Base-by-base conservation (phyloP, 1,284 basidiomycete species). In the Hypsizygus ulmarius region DNA sequence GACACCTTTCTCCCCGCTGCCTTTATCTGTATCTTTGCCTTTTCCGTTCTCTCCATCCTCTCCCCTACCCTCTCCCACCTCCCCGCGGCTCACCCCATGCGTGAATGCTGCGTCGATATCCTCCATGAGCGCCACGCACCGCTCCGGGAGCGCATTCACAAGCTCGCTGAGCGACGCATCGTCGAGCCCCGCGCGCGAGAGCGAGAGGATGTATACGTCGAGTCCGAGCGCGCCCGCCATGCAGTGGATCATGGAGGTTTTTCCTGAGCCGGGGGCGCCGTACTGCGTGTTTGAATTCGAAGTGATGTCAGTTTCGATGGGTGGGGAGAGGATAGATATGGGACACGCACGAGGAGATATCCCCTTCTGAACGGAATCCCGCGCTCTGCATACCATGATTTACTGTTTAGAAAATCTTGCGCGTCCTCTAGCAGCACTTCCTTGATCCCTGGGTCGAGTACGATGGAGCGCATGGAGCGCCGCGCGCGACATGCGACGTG, bases 31-130 rank as follows among this genome's bases (percentile, higher is more conserved):
- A 4, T 25, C 21, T 25, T 25, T 25, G 3, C 7, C 21, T 25
- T 25, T 25, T 25, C 21, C 21, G 4, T 25, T 25, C 4, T 25
- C 21, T 25, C 7, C 7, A 25, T 7, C 21, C 3, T 7, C 21
- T 25, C 7, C 21, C 21, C 7, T 25, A 25, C 21, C 21, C 21
- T 3, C 21, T 4, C 21, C 21, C 21, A 4, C 21, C 21, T 25
- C 50, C 41, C 72, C 70, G 12, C 81, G 78, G 47, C 70, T 79
- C 27, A 86, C 56, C 16, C 73, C 72, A 45, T 75, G 73, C 27
- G 75, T 76, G 63, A 87, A 85, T 0, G 83, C 84, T 2, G 81
- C 85, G 53, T 89, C 86, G 50, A 89, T 82, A 59, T 88, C 88
- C 64, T 91, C 88, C 76, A 91, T 85, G 12, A 91, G 69, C 0